Evolutionary conservation across 2,329 filamentous ascomycete species (phyloP).

Genomic region (Aspergillus sp.): DNA sequence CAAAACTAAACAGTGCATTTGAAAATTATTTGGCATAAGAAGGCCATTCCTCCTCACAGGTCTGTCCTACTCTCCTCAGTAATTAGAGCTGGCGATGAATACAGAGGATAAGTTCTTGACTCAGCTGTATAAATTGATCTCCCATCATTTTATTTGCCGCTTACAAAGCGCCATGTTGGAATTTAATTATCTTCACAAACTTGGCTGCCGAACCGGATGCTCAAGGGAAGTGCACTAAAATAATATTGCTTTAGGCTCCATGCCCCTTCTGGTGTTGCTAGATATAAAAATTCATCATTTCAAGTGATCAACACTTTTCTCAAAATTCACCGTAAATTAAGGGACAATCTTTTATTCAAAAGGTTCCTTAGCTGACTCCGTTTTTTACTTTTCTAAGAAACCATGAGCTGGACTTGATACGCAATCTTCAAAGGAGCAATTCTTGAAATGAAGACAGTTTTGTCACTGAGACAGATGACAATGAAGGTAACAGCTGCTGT

Average conservation of each 20-base stretch:
- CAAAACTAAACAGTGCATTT: too few relatives aligned
- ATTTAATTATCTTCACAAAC: not conserved
- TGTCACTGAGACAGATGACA: not conserved
- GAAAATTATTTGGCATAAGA: too few relatives aligned
- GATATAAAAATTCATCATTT: constrained; percentile 6
- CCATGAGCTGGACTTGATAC: not conserved
- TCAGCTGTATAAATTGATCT: too few relatives aligned
- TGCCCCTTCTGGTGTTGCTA: constrained; percentile 4
- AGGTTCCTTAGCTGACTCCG: not conserved
- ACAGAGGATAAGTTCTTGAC: too few relatives aligned
- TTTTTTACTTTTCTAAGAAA: not conserved
- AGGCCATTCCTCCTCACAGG: not conserved
- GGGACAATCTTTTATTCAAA: not conserved
- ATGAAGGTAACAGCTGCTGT: not conserved
- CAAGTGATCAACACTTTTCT: not conserved
- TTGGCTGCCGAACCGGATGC: constrained; percentile 2
- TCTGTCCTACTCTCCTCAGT: not conserved
- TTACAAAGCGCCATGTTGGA: not conserved
- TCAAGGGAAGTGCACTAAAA: constrained; percentile 5
- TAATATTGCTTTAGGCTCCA: constrained; percentile 9
- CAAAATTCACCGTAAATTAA: not conserved
- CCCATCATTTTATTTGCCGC: too few relatives aligned
- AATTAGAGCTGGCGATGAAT: too few relatives aligned
- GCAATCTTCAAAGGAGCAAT: not conserved
- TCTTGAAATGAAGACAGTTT: not conserved